Conservation (phyloP, 345 rosid genomes). For the Nephelium lappaceum region DNA sequence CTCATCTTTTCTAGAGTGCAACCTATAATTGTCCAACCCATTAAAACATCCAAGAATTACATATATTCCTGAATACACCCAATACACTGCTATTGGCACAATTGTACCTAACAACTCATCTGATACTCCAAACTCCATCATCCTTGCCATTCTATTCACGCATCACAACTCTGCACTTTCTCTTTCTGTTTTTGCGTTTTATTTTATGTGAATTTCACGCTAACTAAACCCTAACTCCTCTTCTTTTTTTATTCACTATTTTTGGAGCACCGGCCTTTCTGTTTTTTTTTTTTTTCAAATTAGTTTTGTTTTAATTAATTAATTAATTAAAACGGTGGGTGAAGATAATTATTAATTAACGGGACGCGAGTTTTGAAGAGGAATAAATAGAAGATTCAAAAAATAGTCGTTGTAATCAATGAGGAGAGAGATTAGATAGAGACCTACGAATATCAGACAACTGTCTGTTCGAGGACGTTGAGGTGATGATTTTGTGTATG, state of each 20-base stretch:
- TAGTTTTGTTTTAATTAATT: background rate
- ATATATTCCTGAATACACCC: constrained; percentile 84
- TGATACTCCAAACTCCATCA: constrained; percentile 64
- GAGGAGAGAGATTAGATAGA: background rate
- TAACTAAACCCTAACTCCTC: background rate
- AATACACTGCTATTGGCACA: constrained; percentile 72
- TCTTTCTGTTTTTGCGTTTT: background rate
- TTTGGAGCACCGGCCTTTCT: background rate
- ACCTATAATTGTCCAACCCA: constrained; percentile 53
- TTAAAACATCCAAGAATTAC: constrained; percentile 47
- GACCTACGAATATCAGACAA: background rate
- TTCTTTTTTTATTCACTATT: background rate
- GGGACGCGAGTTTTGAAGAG: background rate
- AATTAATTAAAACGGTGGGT: background rate
- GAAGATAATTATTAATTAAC: background rate
- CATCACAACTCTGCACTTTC: background rate
- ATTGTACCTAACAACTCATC: constrained; percentile 82
- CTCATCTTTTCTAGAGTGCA: constrained; percentile 80
- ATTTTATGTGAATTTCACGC: background rate
- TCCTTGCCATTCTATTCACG: background rate
- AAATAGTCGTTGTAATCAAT: constrained; percentile 13
- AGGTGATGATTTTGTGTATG: background rate
- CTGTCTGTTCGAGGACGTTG: too few relatives aligned
- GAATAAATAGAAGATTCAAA: background rate
- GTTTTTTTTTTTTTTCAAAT: background rate